These are phyloP conservation scores for Claviceps sp. DNA, from an alignment of 2,329 filamentous ascomycete species.

Conservation along the genomic window DNA sequence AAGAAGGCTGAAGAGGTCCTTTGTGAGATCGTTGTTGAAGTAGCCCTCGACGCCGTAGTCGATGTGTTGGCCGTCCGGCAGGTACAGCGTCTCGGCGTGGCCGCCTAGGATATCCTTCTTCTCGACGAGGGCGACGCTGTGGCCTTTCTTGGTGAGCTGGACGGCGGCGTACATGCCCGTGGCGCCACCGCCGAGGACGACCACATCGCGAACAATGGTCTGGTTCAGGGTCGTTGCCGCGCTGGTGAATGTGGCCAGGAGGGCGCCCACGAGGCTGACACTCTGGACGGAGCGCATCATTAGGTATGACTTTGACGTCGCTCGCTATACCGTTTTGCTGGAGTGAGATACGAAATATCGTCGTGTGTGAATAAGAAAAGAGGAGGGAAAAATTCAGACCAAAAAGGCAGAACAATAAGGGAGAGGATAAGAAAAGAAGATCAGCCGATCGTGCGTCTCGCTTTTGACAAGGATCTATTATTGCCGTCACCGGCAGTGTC, in stretches of 20 bases:
- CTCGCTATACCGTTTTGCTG: not conserved
- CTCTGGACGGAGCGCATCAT: not conserved
- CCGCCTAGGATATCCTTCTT: conserved; percentile 23
- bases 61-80: conserved; percentile 14
- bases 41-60: conserved; percentile 15
- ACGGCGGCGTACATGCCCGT: conserved; percentile 27
- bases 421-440: not conserved
- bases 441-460: not conserved
- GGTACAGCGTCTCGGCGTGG: conserved; percentile 23
- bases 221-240: not conserved
- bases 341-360: too few relatives aligned
- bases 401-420: not conserved
- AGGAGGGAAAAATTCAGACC: not conserved
- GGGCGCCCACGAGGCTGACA: not conserved
- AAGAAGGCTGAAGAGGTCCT: conserved; percentile 23
- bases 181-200: conserved; percentile 28
- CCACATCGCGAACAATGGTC: conserved; percentile 10
- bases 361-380: not conserved
- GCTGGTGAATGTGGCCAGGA: not conserved
- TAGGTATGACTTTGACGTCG: too few relatives aligned
- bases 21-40: conserved; percentile 19
- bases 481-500: not conserved
- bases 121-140: conserved; percentile 27
- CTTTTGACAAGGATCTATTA: not conserved
- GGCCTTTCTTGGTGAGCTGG: conserved; percentile 21